Percentiles rank a stretch among this genome's conserved stretches.
These are phyloP conservation scores for Ophiostoma pallidulum DNA, from an alignment of 2,329 filamentous ascomycete genomes.

Conservation along the genomic window DNA sequence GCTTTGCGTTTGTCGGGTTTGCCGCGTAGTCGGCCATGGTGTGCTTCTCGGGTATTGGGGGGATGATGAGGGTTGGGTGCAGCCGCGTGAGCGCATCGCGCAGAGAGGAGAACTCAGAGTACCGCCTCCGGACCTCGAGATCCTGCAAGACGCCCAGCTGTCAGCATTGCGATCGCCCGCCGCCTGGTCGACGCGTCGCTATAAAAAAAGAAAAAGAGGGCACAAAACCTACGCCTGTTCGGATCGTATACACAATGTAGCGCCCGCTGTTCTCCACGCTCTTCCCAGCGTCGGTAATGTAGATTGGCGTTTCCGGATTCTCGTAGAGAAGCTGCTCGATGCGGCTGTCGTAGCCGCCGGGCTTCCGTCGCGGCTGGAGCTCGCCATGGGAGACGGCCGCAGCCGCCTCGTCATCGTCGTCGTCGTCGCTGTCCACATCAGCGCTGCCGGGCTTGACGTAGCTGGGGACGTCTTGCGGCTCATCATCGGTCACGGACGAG, in stretches of 20 bases:
- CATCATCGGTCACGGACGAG: conserved; percentile 58
- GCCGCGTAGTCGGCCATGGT: conserved; percentile 98
- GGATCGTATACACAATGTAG: conserved; percentile 95
- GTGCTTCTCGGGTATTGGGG: conserved; percentile 97
- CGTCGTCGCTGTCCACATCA: conserved; percentile 25
- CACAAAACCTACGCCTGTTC: conserved; percentile 61
- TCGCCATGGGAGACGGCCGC: conserved; percentile 29
- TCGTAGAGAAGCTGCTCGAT: conserved; percentile 98
- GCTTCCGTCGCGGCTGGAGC: conserved; percentile 53
- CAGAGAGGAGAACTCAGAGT: conserved; percentile 92
- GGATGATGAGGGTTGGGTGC: conserved; percentile 90
- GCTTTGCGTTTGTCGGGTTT: conserved; percentile 94
- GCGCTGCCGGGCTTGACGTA: conserved; percentile 23
- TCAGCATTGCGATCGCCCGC: background rate
- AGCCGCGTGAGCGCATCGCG: conserved; percentile 80
- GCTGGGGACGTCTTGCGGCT: conserved; percentile 37
- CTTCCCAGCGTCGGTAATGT: conserved; percentile 94
- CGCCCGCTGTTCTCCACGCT: conserved; percentile 83
- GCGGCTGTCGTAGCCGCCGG: conserved; percentile 84
- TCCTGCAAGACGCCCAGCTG: conserved; percentile 46
- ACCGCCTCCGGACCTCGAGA: conserved; percentile 85
- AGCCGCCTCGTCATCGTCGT: conserved; percentile 28
- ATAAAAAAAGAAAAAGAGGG: background rate
- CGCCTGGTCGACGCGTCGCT: too few relatives aligned
- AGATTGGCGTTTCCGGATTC: conserved; percentile 77